Evolutionary conservation across 805 yeast species (phyloP).

Genomic region (Candida taoyuanica): DNA sequence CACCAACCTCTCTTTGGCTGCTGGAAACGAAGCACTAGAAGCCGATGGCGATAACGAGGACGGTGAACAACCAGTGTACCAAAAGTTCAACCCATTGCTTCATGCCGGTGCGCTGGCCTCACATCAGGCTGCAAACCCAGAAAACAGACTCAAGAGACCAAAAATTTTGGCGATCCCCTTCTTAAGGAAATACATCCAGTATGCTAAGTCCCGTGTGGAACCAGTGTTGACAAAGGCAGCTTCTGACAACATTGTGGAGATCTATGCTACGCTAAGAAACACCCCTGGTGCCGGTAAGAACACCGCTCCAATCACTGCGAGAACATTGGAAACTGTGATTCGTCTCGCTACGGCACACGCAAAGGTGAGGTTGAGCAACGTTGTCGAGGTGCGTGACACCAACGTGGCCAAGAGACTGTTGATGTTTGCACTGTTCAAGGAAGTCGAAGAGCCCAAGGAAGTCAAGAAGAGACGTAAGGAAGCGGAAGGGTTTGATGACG

Average conservation of each 20-base stretch:
- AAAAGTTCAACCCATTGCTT: constrained; percentile 73
- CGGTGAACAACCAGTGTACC: constrained; percentile 51
- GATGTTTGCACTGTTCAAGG: constrained; percentile 82
- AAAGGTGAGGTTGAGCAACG: constrained; percentile 79
- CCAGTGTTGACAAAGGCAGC: constrained; percentile 80
- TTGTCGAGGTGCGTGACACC: constrained; percentile 75
- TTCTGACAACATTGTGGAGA: constrained; percentile 70
- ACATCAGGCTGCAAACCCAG: constrained; percentile 28
- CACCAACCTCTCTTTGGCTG: constrained; percentile 65
- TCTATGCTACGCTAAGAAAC: constrained; percentile 79
- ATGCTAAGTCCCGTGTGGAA: constrained; percentile 81
- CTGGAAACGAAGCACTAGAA: constrained; percentile 59
- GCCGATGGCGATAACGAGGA: constrained; percentile 44
- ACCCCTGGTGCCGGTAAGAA: constrained; percentile 60
- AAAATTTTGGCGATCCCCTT: constrained; percentile 72
- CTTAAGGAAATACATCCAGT: constrained; percentile 87
- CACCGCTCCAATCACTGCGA: constrained; percentile 96
- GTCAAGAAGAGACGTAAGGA: constrained; percentile 34
- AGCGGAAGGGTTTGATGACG: background rate
- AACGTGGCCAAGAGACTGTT: constrained; percentile 78
- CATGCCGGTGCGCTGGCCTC: constrained; percentile 71
- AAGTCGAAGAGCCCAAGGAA: constrained; percentile 35
- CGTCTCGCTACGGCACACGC: constrained; percentile 97
- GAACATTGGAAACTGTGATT: constrained; percentile 93
- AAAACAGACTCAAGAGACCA: constrained; percentile 29